Evolutionary conservation across 2,329 filamentous ascomycete species (phyloP), one percentile per base, ranked within the genome.

Genomic region (Cladobotryum mycophilum): DNA sequence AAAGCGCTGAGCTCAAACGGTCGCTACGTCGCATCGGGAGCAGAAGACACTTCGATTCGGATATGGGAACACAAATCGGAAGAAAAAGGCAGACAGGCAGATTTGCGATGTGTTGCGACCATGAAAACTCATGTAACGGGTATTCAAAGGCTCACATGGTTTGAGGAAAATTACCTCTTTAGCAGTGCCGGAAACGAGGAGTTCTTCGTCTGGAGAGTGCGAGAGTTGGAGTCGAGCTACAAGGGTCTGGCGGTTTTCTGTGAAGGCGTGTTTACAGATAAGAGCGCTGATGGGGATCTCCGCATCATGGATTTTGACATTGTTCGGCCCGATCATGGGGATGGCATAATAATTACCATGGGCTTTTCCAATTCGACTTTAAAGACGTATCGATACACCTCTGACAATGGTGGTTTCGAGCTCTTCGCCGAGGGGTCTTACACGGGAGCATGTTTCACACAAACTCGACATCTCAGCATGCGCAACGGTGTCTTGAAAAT

Each of bases 181-280:
- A 96, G 88, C 56, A 91, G 89, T 60, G 89, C 82, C 5, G 93
- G 91, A 0, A 85, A 83, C 54, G 92, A 96, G 65, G 92, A 99
- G 67, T 86, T 97, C 56, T 92, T 85, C 59, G 78, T 91, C 11
- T 99, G 93, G 92, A 78, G 80, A 38, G 67, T 92, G 34, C 73
- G 72, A 43, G 61, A 63, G 11, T 64, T 87, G 6, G 74, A 82
- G 22, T 71, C 75, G 2, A 68, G 63, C 12, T 75, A 76, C 45
- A 58, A 58, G 13, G 75, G 76, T 3, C 66, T 84, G 2, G 80
- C 78, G 0, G 73, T 84, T 2, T 66, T 80, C 12, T 78, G 79
- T 53, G 81, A 84, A 65, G 79, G 75, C 2, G 68, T 70, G 1
- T 79, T 78, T 40, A 67, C 76, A 47, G 70, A 82, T 55, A 71